Conservation (phyloP, 2,329 filamentous ascomycete species). For the Fusarium pseudograminearum region DNA sequence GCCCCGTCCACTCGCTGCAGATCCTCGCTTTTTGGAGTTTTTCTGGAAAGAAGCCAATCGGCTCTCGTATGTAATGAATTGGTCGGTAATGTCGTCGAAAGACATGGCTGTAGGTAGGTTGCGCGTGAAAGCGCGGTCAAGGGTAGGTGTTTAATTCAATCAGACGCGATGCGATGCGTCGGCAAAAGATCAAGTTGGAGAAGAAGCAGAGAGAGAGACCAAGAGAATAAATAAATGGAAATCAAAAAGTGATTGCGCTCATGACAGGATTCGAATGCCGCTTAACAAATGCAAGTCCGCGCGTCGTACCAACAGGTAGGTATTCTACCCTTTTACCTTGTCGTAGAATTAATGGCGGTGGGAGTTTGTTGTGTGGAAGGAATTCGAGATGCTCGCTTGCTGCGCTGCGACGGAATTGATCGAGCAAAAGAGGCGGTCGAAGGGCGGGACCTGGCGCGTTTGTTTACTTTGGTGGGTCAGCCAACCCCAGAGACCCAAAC, state of each 20-base stretch:
- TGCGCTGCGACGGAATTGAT: slow-evolving; percentile 14
- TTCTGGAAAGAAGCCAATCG: slow-evolving; percentile 84
- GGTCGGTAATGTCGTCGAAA: slow-evolving; percentile 55
- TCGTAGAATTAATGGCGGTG: slow-evolving; percentile 7
- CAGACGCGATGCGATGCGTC: slow-evolving; percentile 43
- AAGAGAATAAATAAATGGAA: slow-evolving; percentile 10
- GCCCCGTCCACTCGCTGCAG: slow-evolving; percentile 66
- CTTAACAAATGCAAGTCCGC: slow-evolving; percentile 9
- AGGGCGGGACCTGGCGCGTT: slow-evolving; percentile 49
- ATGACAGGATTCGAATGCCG: slow-evolving; percentile 33
- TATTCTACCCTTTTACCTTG: background rate
- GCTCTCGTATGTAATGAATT: slow-evolving; percentile 75
- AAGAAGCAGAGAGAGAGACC: slow-evolving; percentile 6
- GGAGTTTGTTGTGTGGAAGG: slow-evolving; percentile 34
- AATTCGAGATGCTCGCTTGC: slow-evolving; percentile 32
- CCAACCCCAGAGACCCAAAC: slow-evolving; percentile 38
- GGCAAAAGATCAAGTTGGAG: slow-evolving; percentile 8
- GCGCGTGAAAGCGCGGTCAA: slow-evolving; percentile 40
- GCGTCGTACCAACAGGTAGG: slow-evolving; percentile 13
- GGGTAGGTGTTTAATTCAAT: slow-evolving; percentile 25
- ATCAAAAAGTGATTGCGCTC: slow-evolving; percentile 33
- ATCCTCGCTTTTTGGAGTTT: slow-evolving; percentile 76
- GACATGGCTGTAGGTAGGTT: slow-evolving; percentile 48
- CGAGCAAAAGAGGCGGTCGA: slow-evolving; percentile 21
- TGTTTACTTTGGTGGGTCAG: slow-evolving; percentile 51